Conservation (phyloP, 768 basidiomycete species). For the Sarcomyxa edulis region DNA sequence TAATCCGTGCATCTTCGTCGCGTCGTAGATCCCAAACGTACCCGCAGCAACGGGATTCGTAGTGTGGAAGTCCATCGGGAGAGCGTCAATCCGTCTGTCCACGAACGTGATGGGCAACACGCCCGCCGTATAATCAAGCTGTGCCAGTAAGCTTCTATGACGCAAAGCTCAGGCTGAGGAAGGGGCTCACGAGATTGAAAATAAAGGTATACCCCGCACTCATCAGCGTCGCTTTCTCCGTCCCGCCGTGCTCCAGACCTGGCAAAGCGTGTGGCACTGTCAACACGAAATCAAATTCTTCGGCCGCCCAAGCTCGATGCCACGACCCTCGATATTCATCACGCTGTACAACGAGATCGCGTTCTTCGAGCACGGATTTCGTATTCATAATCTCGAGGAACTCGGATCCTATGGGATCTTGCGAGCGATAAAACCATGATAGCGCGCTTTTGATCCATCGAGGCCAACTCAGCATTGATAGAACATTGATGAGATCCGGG, state of each 20-base stretch:
- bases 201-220: conserved; percentile 61
- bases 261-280: conserved; percentile 47
- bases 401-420: conserved; percentile 30
- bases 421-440: conserved; percentile 31
- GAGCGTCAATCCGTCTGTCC: conserved; percentile 27
- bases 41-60: conserved; percentile 29
- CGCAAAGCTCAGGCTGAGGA: background rate
- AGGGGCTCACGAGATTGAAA: conserved; percentile 55
- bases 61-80: conserved; percentile 27
- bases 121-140: conserved; percentile 55
- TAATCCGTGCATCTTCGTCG: conserved; percentile 59
- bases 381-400: conserved; percentile 33
- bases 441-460: conserved; percentile 37
- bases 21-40: conserved; percentile 51
- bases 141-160: conserved; percentile 2
- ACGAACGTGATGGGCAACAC: conserved; percentile 57
- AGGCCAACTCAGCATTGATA: conserved; percentile 30
- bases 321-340: conserved; percentile 17
- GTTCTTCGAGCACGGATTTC: conserved; percentile 49
- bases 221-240: conserved; percentile 47
- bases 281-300: conserved; percentile 8
- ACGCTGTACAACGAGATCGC: conserved; percentile 38
- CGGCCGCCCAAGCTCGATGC: conserved; percentile 29
- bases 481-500: conserved; percentile 22
- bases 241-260: conserved; percentile 48